Base-by-base conservation (phyloP, 495 filamentous ascomycete genomes). In the Aspergillus avenaceus region DNA sequence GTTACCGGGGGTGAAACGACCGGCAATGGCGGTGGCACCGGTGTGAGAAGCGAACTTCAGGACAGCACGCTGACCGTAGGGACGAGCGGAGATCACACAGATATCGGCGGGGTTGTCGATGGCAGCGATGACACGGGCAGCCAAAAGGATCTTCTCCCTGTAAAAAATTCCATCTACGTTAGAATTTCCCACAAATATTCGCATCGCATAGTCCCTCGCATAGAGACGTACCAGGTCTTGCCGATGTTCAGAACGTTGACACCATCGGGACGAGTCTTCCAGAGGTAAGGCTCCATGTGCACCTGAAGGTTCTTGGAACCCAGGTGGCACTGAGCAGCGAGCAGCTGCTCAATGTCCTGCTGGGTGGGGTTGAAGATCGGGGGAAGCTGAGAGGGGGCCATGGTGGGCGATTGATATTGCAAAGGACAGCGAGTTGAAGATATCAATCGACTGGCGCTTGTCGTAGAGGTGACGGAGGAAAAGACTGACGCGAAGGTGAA, bases 71-170 rank as follows among this genome's bases (percentile, higher is more conserved):
- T 98, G 93, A 55, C 93, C 93, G 74, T 97, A 98, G 71, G 93
- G 95, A 80, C 93, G 95, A 72, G 93, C 95, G 62, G 90, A 96
- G 81, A 98, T 96, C 67, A 96, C 93, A 77, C 90, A 95, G 69
- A 98, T 88, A 73, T 98, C 93, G 70, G 91, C 88, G 58, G 93
- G 95, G 87, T 98, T 98, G 83, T 97, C 93, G 61, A 98, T 87
- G 71, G 93, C 88, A 62, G 85, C 93, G 76, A 98, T 96, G 79
- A 97, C 96, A 72, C 93, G 89, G 71, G 93, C 93, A 62, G 93
- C 93, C 53, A 98, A 82, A 63, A 96, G 87, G 68, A 98, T 92
- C 84, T 98, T 98, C 83, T 98, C 95, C 93, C 93, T 96, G 67
- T 58, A 54, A 34, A n/a, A n/a, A n/a, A 46, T 55, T 41, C 58